phyloP scores from a whole-genome alignment of 129 eudicot species.

The Kitagawia praeruptora region DNA sequence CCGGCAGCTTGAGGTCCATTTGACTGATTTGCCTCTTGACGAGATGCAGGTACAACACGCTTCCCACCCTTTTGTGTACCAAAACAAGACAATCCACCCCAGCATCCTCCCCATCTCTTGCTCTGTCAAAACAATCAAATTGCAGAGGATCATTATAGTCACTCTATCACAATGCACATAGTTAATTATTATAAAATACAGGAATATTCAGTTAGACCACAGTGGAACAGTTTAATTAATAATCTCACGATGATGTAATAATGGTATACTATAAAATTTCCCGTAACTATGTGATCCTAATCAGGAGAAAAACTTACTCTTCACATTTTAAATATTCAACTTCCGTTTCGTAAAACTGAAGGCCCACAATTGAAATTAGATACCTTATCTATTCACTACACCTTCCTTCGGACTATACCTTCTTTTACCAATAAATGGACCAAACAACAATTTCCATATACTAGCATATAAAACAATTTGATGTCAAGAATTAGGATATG shows the following conservation, averaged over 20 bases:
- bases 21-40: constrained; percentile 70
- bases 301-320: background rate
- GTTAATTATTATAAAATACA: background rate
- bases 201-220: background rate
- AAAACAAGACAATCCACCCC: constrained; percentile 72
- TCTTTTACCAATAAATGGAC: background rate
- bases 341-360: background rate
- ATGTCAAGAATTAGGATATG: no score
- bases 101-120: constrained; percentile 90
- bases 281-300: background rate
- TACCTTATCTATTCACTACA: background rate
- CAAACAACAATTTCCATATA: background rate
- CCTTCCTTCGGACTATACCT: background rate
- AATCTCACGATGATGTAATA: background rate
- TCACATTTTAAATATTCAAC: background rate
- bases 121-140: constrained; percentile 44
- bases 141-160: background rate
- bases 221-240: background rate
- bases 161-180: background rate
- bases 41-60: constrained; percentile 89
- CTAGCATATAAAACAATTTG: no score
- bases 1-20: constrained; percentile 65
- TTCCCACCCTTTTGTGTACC: constrained; percentile 86
- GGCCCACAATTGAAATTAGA: background rate
- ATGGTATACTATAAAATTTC: background rate